phyloP scores from a whole-genome alignment of 2,329 filamentous ascomycete species.

The Pyrenochaeta sp. region DNA sequence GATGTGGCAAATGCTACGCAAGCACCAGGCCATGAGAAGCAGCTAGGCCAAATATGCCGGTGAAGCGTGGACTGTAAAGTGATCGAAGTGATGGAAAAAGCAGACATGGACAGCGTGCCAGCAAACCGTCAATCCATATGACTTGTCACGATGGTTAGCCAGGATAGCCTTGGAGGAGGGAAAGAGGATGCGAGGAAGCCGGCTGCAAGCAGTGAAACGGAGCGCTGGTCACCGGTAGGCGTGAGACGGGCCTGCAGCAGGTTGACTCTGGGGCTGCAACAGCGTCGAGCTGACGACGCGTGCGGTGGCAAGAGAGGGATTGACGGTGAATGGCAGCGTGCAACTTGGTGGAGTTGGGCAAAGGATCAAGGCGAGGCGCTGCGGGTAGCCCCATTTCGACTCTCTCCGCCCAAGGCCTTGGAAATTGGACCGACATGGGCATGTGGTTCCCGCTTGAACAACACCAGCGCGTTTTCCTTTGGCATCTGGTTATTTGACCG shows the following conservation, averaged over 20 bases:
- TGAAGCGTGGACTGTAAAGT: no score
- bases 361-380: constrained; percentile 5
- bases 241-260: constrained; percentile 5
- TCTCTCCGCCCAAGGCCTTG: constrained; percentile 12
- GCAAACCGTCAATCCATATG: no score
- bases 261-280: neutral
- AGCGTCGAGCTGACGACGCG: constrained; percentile 4
- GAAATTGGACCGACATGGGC: constrained; percentile 17
- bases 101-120: no score
- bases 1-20: constrained; percentile 8
- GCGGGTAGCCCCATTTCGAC: constrained; percentile 4
- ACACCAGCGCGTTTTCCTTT: constrained; percentile 16
- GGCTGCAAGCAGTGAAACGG: constrained; percentile 7
- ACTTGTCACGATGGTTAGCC: constrained; percentile 5
- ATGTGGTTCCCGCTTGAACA: constrained; percentile 9
- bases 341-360: neutral
- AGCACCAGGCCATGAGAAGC: no score
- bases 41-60: constrained; percentile 3
- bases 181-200: constrained; percentile 3
- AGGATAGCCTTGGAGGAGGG: constrained; percentile 12
- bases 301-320: constrained; percentile 9
- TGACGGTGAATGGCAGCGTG: no score
- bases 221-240: neutral
- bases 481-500: neutral
- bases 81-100: no score